phyloP scores from a whole-genome alignment of 768 basidiomycete species.

The Cyclocybe cylindracea region DNA sequence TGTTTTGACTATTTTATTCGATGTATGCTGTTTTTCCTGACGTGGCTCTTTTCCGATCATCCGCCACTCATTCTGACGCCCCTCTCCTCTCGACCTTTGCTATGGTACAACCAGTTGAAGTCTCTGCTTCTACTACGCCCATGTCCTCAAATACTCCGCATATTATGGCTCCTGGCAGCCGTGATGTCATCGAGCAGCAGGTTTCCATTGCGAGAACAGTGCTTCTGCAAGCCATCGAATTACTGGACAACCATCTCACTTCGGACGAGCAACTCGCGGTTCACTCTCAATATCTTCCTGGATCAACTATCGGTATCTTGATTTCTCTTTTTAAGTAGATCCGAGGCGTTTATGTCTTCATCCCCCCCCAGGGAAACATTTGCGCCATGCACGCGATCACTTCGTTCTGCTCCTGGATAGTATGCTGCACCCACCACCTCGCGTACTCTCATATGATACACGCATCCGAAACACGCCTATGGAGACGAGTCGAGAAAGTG shows the following conservation, averaged over 20 bases:
- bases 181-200: slow-evolving; percentile 48
- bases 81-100: slow-evolving; percentile 9
- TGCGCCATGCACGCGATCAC: slow-evolving; percentile 85
- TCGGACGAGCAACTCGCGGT: slow-evolving; percentile 70
- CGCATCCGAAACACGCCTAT: slow-evolving; percentile 81
- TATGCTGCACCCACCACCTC: slow-evolving; percentile 42
- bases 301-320: slow-evolving; percentile 78
- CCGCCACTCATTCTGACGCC: slow-evolving; percentile 11
- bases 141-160: slow-evolving; percentile 28
- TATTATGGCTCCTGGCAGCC: slow-evolving; percentile 14
- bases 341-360: slow-evolving; percentile 2
- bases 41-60: slow-evolving; percentile 27
- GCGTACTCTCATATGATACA: slow-evolving; percentile 73
- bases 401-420: slow-evolving; percentile 68
- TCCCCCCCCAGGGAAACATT: slow-evolving; percentile 66
- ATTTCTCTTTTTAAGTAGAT: neutral
- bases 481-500: slow-evolving; percentile 67
- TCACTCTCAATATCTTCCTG: slow-evolving; percentile 76
- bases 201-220: slow-evolving; percentile 68
- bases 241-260: slow-evolving; percentile 65
- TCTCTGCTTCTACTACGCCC: slow-evolving; percentile 10
- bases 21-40: slow-evolving; percentile 20
- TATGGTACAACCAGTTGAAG: slow-evolving; percentile 21
- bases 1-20: slow-evolving; percentile 18
- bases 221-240: slow-evolving; percentile 70